Conservation (phyloP, 2,329 filamentous ascomycete genomes). For the Penicillium sp. region DNA sequence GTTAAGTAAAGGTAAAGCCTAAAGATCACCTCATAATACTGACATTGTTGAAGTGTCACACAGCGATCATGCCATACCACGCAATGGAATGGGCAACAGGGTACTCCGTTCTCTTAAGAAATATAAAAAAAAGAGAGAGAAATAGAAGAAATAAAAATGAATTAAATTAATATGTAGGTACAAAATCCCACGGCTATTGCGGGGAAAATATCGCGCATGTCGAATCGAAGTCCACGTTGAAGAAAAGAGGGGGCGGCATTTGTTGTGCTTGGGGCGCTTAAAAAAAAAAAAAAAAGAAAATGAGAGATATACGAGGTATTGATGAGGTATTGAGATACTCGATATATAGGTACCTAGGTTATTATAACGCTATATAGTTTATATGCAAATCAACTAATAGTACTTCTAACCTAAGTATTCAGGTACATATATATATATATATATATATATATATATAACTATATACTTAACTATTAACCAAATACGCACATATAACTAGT, state of each 20-base stretch:
- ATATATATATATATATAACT: too few species aligned
- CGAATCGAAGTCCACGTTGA: neutral
- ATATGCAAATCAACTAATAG: neutral
- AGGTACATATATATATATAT: neutral
- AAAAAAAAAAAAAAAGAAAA: conserved; percentile 16
- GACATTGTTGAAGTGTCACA: conserved; percentile 10
- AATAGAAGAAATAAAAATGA: neutral
- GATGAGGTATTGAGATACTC: neutral
- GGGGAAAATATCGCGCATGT: conserved; percentile 12
- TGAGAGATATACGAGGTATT: too few species aligned
- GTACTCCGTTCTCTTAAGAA: neutral
- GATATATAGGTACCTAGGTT: neutral
- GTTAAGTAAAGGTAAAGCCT: neutral
- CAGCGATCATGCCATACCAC: conserved; percentile 17
- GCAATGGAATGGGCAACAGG: conserved; percentile 8
- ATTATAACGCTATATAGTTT: neutral
- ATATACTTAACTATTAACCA: too few species aligned
- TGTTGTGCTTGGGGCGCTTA: conserved; percentile 29
- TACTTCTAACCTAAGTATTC: neutral
- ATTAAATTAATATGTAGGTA: neutral
- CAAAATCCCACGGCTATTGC: conserved; percentile 4
- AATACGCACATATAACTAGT: too few species aligned
- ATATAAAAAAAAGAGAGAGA: neutral
- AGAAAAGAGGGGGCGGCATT: neutral
- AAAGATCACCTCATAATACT: conserved; percentile 14